These are phyloP conservation scores for Plectranthus barbatus DNA, from an alignment of 257 asterid species.

Conservation along the genomic window DNA sequence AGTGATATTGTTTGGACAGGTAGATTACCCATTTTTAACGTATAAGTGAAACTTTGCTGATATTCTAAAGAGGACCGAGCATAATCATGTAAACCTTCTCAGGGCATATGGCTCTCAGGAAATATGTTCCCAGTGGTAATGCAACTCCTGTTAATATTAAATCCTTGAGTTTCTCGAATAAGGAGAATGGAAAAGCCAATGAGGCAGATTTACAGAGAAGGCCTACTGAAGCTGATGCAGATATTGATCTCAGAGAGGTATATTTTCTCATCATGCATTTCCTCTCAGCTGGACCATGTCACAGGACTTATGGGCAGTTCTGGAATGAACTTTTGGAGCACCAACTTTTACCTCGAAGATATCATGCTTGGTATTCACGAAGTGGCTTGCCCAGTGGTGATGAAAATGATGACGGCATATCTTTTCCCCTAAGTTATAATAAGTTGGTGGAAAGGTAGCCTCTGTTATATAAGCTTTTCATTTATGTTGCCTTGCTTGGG, in stretches of 20 bases:
- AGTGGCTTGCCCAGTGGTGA: constrained; percentile 64
- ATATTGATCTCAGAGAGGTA: constrained; percentile 83
- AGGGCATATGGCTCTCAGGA: constrained; percentile 87
- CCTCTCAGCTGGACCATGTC: constrained; percentile 94
- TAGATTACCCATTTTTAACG: not conserved
- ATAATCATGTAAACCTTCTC: constrained; percentile 16
- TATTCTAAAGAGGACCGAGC: constrained; percentile 1
- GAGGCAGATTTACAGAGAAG: constrained; percentile 42
- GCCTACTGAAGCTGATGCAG: constrained; percentile 50
- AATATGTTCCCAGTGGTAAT: constrained; percentile 50
- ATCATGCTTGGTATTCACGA: constrained; percentile 96
- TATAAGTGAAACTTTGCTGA: not conserved
- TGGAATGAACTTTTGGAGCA: constrained; percentile 98
- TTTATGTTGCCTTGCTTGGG: constrained; percentile 6
- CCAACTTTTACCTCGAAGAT: constrained; percentile 95
- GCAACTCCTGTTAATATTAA: constrained; percentile 53
- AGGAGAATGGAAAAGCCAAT: constrained; percentile 57
- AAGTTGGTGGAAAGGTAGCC: constrained; percentile 77
- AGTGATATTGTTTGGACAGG: not conserved
- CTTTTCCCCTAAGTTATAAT: constrained; percentile 75
- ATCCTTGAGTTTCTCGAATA: constrained; percentile 50
- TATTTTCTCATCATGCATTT: constrained; percentile 95
- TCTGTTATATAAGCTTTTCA: constrained; percentile 3
- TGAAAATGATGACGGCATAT: constrained; percentile 83
- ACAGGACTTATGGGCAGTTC: constrained; percentile 81